Base-by-base conservation (phyloP, 306 rosid genomes). In the Casuarina glauca region DNA sequence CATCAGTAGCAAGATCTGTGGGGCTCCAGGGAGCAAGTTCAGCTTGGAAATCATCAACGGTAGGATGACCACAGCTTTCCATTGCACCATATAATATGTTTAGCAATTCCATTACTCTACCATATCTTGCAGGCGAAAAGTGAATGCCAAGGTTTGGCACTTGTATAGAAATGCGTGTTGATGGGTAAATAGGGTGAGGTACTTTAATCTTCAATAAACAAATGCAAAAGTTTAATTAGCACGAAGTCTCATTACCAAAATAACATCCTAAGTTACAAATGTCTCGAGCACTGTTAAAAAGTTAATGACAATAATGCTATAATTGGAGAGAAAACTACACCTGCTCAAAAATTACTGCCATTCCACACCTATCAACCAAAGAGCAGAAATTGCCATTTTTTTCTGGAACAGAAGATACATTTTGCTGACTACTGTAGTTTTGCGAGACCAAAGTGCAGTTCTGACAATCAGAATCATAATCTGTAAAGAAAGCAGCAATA, bases 311-410 rank as follows among this genome's bases (percentile, higher is more conserved):
- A 13, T 13, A 49, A 54, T 15, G 61, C 6, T 19, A 39, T 15
- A 16, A 42, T 48, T 36, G 54, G 60, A 17, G 26, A 69, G 70
- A 69, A 76, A 63, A 79, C 69, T 11, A 69, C 74, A 95, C 99
- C 97, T 86, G 97, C 79, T 95, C 93, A 74, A 93, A 94, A 75
- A 95, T 89, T 45, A 95, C 97, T 41, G 94, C 97, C 91, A 91
- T 93, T 80, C 99, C 99, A 90, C 94, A 93, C 84, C 95, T 88
- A 85, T 95, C 99, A 86, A 95, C 77, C n/a, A 95, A 89, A 75
- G 95, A 80, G 83, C 78, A 92, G 52, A 84, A 84, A 75, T 76
- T 88, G 75, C 82, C 89, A 79, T 70, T 79, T 55, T 80, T 75
- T 51, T 80, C 67, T 5, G 66, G 66, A 46, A 39, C 50, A 70